Percentiles rank a stretch among this genome's conserved stretches.
phyloP scores from a whole-genome alignment of 768 basidiomycete genomes.

The Rubroboletus pulcherrimus region DNA sequence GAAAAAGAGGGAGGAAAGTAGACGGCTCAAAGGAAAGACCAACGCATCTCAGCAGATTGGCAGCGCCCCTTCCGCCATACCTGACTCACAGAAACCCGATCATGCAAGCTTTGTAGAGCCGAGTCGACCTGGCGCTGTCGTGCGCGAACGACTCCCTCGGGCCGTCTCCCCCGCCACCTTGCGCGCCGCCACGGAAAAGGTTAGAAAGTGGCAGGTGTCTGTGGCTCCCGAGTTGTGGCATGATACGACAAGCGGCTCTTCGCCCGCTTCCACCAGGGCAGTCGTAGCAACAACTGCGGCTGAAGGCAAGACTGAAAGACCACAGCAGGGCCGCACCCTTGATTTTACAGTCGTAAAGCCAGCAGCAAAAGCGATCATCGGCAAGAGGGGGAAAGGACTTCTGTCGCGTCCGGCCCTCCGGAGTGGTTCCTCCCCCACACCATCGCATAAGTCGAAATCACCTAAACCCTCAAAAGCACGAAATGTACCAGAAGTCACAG shows the following conservation, averaged over 20 bases:
- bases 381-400: constrained; percentile 21
- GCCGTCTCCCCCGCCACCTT: constrained; percentile 26
- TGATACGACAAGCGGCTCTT: background rate
- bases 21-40: constrained; percentile 16
- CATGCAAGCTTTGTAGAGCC: background rate
- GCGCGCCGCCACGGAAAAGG: constrained; percentile 33
- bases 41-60: constrained; percentile 9
- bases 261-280: constrained; percentile 3
- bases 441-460: constrained; percentile 10
- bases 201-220: constrained; percentile 34
- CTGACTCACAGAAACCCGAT: constrained; percentile 3
- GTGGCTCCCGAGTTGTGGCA: constrained; percentile 21
- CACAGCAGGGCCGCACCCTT: constrained; percentile 29
- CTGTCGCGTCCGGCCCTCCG: background rate
- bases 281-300: background rate
- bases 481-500: background rate
- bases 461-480: constrained; percentile 8
- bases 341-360: constrained; percentile 46
- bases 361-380: constrained; percentile 16
- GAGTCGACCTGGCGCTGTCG: background rate
- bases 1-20: constrained; percentile 23
- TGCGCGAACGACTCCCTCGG: constrained; percentile 3
- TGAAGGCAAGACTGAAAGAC: constrained; percentile 20
- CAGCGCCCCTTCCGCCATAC: background rate
- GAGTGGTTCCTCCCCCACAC: constrained; percentile 7